These are phyloP conservation scores for Lactarius tabidus DNA, from an alignment of 768 basidiomycete genomes.

Conservation along the genomic window DNA sequence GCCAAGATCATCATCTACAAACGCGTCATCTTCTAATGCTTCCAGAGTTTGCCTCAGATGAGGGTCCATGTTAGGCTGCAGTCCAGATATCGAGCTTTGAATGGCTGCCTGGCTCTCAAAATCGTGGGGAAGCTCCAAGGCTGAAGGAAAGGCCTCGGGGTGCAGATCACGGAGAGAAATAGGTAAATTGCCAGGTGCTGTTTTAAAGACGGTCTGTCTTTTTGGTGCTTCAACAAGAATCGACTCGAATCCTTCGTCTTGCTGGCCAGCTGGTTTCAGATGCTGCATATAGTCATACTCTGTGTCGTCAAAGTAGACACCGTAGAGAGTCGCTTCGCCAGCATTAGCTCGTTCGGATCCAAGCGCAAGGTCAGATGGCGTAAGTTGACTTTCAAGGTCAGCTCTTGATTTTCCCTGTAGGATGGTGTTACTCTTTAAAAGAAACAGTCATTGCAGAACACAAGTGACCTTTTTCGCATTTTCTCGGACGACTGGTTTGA, in stretches of 20 bases:
- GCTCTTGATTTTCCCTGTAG: slow-evolving; percentile 73
- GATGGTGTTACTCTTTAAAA: slow-evolving; percentile 10
- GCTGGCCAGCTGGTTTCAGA: slow-evolving; percentile 69
- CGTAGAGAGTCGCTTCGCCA: slow-evolving; percentile 87
- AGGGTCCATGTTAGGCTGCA: slow-evolving; percentile 96
- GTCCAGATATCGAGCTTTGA: slow-evolving; percentile 78
- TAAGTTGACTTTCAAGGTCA: slow-evolving; percentile 64
- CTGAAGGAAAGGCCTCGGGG: slow-evolving; percentile 66
- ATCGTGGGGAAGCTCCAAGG: slow-evolving; percentile 65
- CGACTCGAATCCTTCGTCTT: slow-evolving; percentile 79
- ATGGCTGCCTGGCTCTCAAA: slow-evolving; percentile 75
- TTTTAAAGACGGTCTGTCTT: slow-evolving; percentile 37
- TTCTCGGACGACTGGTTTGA: slow-evolving; percentile 73
- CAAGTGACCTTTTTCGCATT: slow-evolving; percentile 60
- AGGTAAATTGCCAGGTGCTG: slow-evolving; percentile 36
- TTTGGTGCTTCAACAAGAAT: slow-evolving; percentile 74
- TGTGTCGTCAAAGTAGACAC: slow-evolving; percentile 91
- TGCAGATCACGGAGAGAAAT: slow-evolving; percentile 59
- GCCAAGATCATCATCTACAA: slow-evolving; percentile 70
- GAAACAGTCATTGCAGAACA: slow-evolving; percentile 1
- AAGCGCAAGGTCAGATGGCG: slow-evolving; percentile 45
- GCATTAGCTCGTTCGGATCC: slow-evolving; percentile 49
- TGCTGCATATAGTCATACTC: slow-evolving; percentile 99
- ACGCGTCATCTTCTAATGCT: slow-evolving; percentile 94
- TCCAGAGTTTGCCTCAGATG: slow-evolving; percentile 90